phyloP scores from a whole-genome alignment of 2,329 filamentous ascomycete species.

The Xylaria sp. region DNA sequence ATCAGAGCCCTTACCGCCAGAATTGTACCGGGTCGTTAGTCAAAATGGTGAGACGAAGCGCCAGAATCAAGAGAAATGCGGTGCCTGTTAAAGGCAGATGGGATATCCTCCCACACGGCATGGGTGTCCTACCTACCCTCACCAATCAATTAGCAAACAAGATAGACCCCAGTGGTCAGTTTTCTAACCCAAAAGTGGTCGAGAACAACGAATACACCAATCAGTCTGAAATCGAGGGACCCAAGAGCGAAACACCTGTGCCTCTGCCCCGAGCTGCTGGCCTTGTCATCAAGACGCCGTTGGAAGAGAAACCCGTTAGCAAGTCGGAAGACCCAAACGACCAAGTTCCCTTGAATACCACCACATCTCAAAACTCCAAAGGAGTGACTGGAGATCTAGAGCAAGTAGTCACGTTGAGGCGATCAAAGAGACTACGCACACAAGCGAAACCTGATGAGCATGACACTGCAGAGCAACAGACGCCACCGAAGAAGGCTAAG shows the following conservation, averaged over 20 bases:
- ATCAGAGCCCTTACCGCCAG: neutral
- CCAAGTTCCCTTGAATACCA: neutral
- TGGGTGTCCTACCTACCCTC: constrained; percentile 36
- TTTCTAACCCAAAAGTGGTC: neutral
- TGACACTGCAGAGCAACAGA: neutral
- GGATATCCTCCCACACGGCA: constrained; percentile 43
- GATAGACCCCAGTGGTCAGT: neutral
- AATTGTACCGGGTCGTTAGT: neutral
- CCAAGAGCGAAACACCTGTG: neutral
- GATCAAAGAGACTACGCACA: constrained; percentile 27
- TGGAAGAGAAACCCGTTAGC: neutral
- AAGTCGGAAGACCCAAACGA: neutral
- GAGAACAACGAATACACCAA: neutral
- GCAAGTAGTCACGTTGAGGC: constrained; percentile 15
- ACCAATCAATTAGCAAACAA: neutral
- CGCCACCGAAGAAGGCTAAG: constrained; percentile 27
- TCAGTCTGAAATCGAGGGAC: neutral
- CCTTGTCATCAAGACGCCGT: neutral
- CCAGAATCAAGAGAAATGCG: constrained; percentile 35
- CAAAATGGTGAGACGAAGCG: constrained; percentile 33
- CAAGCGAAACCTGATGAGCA: constrained; percentile 13
- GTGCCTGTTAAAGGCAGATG: constrained; percentile 37
- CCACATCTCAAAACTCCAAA: neutral
- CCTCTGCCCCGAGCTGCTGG: neutral
- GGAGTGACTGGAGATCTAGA: neutral